These are phyloP conservation scores for Tuber indicum DNA, from an alignment of 495 filamentous ascomycete species.

Conservation along the genomic window DNA sequence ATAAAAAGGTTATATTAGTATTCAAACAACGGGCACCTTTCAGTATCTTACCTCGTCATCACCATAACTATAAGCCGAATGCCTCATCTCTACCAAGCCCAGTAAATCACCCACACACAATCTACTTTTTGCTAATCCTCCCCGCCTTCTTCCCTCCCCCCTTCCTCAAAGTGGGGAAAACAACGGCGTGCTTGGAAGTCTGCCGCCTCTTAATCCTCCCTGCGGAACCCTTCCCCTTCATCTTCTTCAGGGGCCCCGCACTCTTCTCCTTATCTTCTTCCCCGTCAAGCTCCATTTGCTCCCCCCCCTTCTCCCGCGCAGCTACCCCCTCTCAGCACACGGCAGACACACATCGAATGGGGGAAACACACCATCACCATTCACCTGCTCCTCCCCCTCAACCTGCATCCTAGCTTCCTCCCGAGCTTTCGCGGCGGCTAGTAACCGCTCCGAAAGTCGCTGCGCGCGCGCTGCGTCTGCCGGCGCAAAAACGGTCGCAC, in stretches of 20 bases:
- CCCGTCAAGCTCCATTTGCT: not conserved
- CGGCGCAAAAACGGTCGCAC: conserved; percentile 6
- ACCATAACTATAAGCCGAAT: not conserved
- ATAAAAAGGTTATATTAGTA: not conserved
- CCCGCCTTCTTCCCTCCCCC: not conserved
- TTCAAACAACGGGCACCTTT: not conserved
- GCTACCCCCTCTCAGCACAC: not conserved
- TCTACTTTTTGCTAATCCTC: not conserved
- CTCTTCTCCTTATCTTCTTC: not conserved
- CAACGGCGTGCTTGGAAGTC: not conserved
- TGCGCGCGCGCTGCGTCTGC: conserved; percentile 2
- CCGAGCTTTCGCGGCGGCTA: not conserved
- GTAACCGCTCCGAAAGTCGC: conserved; percentile 9
- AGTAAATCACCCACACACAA: not conserved
- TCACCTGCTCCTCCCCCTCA: not conserved
- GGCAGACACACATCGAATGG: not conserved
- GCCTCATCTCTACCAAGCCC: not conserved
- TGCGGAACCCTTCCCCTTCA: not conserved
- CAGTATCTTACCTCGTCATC: not conserved
- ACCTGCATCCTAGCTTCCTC: not conserved
- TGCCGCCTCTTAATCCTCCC: not conserved
- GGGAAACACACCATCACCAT: not conserved
- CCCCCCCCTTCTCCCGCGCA: not conserved
- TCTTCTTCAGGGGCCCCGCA: not conserved
- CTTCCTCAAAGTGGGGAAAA: not conserved